Base-by-base conservation (phyloP, 2,329 filamentous ascomycete genomes). In the Colletotrichum aenigma region DNA sequence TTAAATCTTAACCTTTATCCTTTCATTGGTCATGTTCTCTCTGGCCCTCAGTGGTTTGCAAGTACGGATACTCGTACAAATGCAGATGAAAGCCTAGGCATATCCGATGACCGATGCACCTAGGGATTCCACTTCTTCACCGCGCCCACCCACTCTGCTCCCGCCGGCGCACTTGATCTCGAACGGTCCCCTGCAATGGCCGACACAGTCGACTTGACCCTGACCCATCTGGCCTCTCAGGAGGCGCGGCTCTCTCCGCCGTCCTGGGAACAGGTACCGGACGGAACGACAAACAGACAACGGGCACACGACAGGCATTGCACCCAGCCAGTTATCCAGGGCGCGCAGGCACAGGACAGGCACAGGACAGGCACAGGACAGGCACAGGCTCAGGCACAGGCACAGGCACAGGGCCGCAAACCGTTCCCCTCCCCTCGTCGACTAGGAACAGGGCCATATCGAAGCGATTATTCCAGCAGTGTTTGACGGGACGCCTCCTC, bases 181-280 rank as follows among this genome's bases (percentile, higher is more conserved):
- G 38, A 75, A 72, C 73, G 38, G 9, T 65, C 73, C 73, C 64
- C 70, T 73, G 73, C 64, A 36, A 38, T 13, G 24, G 32, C 62
- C 36, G 52, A 71, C 36, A 61, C 72, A 74, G 60, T 58, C 66
- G 34, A 61, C 7, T 26, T 61, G 52, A 62, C 24, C 55, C 36
- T 69, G 56, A 73, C 38, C 70, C 70, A 64, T 71, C 60, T 21
- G 34, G 43, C 36, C 34, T 70, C 56, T 70, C 52, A 66, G 62
- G 62, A 66, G 62, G 43, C 65, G 26, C 30, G 9, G 18, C 64
- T 48, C 30, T 66, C 68, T 72, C 61, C 72, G 72, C 61, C 43
- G 36, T 60, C 68, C 69, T 75, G 62, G 72, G 43, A 52, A 52
- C 43, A 52, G 6, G 70, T 71, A 74, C 58, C 69, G 72, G 72